Conservation (phyloP, 306 rosid genomes). For the Casuarina equisetifolia region DNA sequence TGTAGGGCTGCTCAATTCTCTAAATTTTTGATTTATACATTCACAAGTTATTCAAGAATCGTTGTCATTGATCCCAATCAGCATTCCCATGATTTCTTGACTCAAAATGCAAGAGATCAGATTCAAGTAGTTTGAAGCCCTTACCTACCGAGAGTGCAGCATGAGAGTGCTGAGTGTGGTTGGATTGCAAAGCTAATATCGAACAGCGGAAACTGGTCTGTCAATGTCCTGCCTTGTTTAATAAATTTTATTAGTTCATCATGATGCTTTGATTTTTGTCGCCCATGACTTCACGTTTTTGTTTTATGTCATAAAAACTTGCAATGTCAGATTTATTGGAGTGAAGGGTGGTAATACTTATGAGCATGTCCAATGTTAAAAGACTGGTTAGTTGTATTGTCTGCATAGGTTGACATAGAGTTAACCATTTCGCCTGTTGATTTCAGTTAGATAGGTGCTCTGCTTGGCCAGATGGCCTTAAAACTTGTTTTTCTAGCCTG, state of each 20-base stretch:
- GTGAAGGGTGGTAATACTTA: neutral
- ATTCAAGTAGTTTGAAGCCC: neutral
- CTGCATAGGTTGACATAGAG: neutral
- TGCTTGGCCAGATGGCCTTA: neutral
- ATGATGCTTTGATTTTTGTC: neutral
- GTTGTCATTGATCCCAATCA: neutral
- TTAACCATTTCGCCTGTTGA: neutral
- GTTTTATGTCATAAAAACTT: neutral
- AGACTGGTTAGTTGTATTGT: neutral
- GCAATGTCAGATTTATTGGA: neutral
- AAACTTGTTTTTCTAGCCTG: neutral
- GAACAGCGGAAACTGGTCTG: neutral
- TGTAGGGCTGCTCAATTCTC: constrained; percentile 11
- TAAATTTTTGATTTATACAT: neutral
- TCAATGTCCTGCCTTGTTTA: neutral
- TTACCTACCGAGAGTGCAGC: neutral
- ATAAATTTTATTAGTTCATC: neutral
- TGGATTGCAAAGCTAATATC: neutral
- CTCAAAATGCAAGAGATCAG: neutral
- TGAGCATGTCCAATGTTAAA: neutral
- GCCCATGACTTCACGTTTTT: neutral
- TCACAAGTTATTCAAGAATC: neutral
- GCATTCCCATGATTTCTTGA: neutral
- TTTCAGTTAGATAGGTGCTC: neutral
- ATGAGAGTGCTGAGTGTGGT: neutral